Conservation (phyloP, 2,329 filamentous ascomycete species). For the Zalaria sp. region DNA sequence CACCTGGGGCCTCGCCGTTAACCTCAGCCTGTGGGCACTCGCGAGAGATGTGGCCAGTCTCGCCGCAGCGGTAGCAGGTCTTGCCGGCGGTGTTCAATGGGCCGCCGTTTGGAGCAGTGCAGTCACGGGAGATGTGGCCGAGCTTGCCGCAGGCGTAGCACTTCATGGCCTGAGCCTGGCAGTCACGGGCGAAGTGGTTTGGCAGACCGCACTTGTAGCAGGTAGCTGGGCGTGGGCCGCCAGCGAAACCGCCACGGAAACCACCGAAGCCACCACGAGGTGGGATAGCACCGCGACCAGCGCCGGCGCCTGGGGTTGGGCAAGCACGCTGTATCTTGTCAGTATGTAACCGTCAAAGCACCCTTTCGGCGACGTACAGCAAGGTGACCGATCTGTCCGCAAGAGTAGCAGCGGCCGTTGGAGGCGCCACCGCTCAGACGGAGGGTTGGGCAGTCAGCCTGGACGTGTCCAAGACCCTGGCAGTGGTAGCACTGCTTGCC, state of each 20-base stretch:
- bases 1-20: conserved; percentile 19
- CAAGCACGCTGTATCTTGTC: conserved; percentile 52
- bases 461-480: conserved; percentile 94
- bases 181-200: conserved; percentile 97
- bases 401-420: conserved; percentile 90
- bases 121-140: conserved; percentile 86
- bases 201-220: conserved; percentile 67
- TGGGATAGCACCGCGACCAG: conserved; percentile 45
- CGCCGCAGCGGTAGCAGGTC: conserved; percentile 96
- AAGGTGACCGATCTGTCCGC: conserved; percentile 82
- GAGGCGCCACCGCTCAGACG: conserved; percentile 71
- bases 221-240: conserved; percentile 49
- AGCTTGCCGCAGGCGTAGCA: conserved; percentile 96
- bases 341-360: conserved; percentile 5
- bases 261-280: conserved; percentile 57
- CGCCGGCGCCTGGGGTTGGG: conserved; percentile 58
- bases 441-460: conserved; percentile 95
- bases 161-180: conserved; percentile 97
- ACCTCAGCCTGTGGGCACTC: conserved; percentile 70
- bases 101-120: conserved; percentile 90
- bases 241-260: conserved; percentile 61
- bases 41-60: conserved; percentile 89
- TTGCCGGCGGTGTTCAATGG: conserved; percentile 92
- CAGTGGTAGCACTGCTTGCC: conserved; percentile 99
- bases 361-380: conserved; percentile 45